These are phyloP conservation scores for Naganishia albida DNA, from an alignment of 1,284 basidiomycete species.

Conservation along the genomic window DNA sequence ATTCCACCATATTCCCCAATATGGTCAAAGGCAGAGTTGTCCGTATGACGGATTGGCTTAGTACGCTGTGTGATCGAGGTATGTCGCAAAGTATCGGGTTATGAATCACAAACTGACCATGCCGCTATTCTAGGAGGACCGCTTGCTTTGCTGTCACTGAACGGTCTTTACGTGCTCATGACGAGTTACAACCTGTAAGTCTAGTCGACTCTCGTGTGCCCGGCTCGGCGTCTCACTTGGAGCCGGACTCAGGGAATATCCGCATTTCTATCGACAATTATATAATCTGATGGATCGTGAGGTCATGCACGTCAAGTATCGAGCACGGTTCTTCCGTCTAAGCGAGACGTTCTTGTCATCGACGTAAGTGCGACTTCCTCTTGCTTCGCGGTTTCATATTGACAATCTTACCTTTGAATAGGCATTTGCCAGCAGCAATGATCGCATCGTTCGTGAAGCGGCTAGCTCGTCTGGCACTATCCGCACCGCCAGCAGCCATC, in stretches of 20 bases:
- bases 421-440: slow-evolving; percentile 81
- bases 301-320: slow-evolving; percentile 86
- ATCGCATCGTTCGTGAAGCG: slow-evolving; percentile 94
- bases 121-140: slow-evolving; percentile 66
- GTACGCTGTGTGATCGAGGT: slow-evolving; percentile 82
- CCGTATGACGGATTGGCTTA: slow-evolving; percentile 92
- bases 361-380: slow-evolving; percentile 61
- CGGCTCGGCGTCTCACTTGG: neutral
- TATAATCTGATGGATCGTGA: slow-evolving; percentile 85
- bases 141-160: slow-evolving; percentile 86
- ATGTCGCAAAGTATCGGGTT: neutral
- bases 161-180: slow-evolving; percentile 88
- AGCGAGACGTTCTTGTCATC: slow-evolving; percentile 87
- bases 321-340: slow-evolving; percentile 92
- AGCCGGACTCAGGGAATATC: slow-evolving; percentile 77
- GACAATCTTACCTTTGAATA: slow-evolving; percentile 44
- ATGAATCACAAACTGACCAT: neutral
- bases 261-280: slow-evolving; percentile 90
- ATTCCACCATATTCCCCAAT: slow-evolving; percentile 80
- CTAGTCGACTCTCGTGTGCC: neutral
- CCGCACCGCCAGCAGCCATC: slow-evolving; percentile 84
- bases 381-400: neutral
- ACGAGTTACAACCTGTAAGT: slow-evolving; percentile 88
- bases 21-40: slow-evolving; percentile 68
- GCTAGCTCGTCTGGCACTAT: slow-evolving; percentile 77